These are phyloP conservation scores for Xylaria bambusicola DNA, from an alignment of 495 filamentous ascomycete genomes.

Conservation along the genomic window DNA sequence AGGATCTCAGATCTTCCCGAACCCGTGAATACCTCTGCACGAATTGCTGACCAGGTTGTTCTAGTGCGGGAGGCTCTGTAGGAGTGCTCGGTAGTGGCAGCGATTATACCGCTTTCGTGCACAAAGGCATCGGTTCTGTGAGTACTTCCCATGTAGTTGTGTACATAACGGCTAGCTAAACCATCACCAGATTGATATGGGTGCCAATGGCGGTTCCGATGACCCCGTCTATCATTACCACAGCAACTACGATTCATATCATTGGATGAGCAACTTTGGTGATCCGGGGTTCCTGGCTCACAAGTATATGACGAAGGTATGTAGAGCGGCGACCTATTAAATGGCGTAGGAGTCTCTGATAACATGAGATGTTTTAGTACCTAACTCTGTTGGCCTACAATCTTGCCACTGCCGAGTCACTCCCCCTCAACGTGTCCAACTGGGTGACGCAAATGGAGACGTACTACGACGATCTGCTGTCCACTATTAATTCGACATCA, in stretches of 20 bases:
- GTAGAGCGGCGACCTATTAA: constrained; percentile 14
- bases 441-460: constrained; percentile 63
- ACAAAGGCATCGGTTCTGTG: constrained; percentile 74
- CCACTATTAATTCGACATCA: constrained; percentile 50
- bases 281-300: constrained; percentile 80
- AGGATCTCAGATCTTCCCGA: no score
- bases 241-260: constrained; percentile 81
- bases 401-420: constrained; percentile 68
- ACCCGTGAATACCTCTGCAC: no score
- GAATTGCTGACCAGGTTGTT: neutral
- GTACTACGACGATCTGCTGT: constrained; percentile 60
- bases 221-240: constrained; percentile 67
- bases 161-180: neutral
- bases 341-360: constrained; percentile 1
- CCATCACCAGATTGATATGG: constrained; percentile 61
- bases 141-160: constrained; percentile 35
- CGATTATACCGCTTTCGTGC: constrained; percentile 84
- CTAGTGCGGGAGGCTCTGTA: constrained; percentile 58
- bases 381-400: constrained; percentile 73
- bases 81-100: constrained; percentile 74
- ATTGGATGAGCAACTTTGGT: constrained; percentile 76
- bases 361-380: constrained; percentile 45
- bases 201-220: constrained; percentile 57
- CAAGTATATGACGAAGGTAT: constrained; percentile 59
- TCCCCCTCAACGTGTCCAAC: constrained; percentile 71